Conservation (phyloP, 1,139 yeast genomes). For the Arxiozyma bovina region DNA sequence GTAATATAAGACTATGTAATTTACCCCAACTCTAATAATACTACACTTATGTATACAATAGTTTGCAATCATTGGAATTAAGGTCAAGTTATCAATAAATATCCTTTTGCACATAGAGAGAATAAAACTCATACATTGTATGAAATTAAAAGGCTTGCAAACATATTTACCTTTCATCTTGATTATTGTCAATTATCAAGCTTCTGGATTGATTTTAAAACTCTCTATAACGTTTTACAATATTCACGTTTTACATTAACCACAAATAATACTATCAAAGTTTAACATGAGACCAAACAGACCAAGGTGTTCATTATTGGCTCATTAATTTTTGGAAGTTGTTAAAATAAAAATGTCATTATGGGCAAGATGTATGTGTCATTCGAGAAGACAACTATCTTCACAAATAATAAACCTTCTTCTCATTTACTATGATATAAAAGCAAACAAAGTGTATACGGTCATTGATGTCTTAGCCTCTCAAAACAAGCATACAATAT, state of each 20-base stretch:
- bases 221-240: not conserved
- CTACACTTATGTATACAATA: too few relatives aligned
- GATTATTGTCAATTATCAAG: not conserved
- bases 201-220: not conserved
- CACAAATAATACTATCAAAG: not conserved
- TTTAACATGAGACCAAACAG: not conserved
- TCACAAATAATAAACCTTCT: too few relatives aligned
- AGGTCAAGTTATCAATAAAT: too few relatives aligned
- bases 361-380: not conserved
- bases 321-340: not conserved
- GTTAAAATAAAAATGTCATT: not conserved
- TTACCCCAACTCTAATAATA: too few relatives aligned
- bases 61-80: too few relatives aligned
- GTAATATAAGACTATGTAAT: too few relatives aligned
- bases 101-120: too few relatives aligned
- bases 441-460: not conserved
- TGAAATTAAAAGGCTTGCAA: not conserved
- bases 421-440: too few relatives aligned
- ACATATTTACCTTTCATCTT: not conserved
- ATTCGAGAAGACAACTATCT: not conserved
- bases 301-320: too few relatives aligned
- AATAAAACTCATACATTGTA: too few relatives aligned
- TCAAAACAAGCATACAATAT: not conserved
- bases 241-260: not conserved
- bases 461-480: not conserved